Percentiles rank a stretch among this genome's conserved stretches.
Conservation (phyloP, 192 early-diverging fungal genomes). For the Rhizoclosmatium sp. region DNA sequence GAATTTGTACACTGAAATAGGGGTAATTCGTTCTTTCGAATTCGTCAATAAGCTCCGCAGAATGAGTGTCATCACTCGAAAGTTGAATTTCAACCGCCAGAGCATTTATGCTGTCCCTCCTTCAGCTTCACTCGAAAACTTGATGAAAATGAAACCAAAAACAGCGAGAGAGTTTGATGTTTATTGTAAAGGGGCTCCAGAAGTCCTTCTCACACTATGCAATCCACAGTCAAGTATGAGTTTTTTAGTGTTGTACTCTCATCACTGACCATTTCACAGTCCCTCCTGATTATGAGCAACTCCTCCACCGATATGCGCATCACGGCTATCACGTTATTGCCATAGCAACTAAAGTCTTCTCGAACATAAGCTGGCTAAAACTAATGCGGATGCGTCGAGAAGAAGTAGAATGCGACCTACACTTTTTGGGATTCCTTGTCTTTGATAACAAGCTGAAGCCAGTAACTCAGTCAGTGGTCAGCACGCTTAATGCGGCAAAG, state of each 20-base stretch:
- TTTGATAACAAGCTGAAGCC: conserved; percentile 99
- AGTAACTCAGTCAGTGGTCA: conserved; percentile 78
- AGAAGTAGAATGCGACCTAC: conserved; percentile 83
- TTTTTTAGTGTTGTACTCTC: background rate
- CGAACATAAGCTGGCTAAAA: conserved; percentile 72
- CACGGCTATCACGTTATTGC: conserved; percentile 98
- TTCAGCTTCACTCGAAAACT: background rate
- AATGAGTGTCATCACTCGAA: conserved; percentile 87
- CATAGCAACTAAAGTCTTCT: conserved; percentile 81
- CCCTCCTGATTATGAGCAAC: conserved; percentile 83
- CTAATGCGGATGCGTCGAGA: conserved; percentile 83
- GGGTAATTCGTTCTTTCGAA: conserved; percentile 78
- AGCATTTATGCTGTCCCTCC: background rate
- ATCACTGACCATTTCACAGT: conserved; percentile 55
- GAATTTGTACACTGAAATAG: conserved; percentile 55
- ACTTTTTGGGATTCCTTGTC: conserved; percentile 94
- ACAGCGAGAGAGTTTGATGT: conserved; percentile 65
- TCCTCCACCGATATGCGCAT: conserved; percentile 87
- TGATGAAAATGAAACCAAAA: background rate
- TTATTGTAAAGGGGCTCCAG: conserved; percentile 98
- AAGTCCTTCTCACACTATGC: conserved; percentile 92
- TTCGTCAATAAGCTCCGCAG: conserved; percentile 89
- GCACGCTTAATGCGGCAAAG: conserved; percentile 77
- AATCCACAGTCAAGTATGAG: conserved; percentile 72
- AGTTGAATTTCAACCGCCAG: conserved; percentile 41